phyloP scores from a whole-genome alignment of 805 yeast genomes.

The Nakazawaea anatomiae region DNA sequence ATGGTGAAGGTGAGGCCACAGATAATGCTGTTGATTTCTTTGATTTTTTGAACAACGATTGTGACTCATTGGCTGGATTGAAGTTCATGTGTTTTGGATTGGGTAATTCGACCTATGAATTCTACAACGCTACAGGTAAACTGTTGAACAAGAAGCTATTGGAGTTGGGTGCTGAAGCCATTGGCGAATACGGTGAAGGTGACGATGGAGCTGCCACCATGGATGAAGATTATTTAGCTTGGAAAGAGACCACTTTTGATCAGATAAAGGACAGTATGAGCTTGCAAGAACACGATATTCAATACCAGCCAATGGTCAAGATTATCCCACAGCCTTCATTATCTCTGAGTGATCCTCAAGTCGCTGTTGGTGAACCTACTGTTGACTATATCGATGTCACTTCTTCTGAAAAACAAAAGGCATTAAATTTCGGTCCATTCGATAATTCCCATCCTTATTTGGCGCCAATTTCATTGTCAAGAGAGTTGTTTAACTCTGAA shows the following conservation, averaged over 20 bases:
- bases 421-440: slow-evolving; percentile 61
- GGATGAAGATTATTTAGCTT: slow-evolving; percentile 89
- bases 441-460: slow-evolving; percentile 77
- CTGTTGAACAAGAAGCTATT: slow-evolving; percentile 46
- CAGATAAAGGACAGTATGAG: slow-evolving; percentile 55
- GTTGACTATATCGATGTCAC: slow-evolving; percentile 39
- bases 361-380: slow-evolving; percentile 81
- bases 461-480: slow-evolving; percentile 55
- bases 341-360: slow-evolving; percentile 26
- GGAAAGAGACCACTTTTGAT: slow-evolving; percentile 81
- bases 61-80: slow-evolving; percentile 48
- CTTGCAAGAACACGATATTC: slow-evolving; percentile 74
- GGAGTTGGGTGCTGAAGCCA: slow-evolving; percentile 62
- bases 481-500: slow-evolving; percentile 62
- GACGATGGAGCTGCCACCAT: slow-evolving; percentile 93
- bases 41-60: slow-evolving; percentile 58
- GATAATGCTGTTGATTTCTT: slow-evolving; percentile 85
- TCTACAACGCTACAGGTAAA: slow-evolving; percentile 78
- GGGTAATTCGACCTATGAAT: slow-evolving; percentile 93
- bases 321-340: slow-evolving; percentile 32
- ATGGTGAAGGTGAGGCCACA: slow-evolving; percentile 98
- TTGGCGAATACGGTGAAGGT: slow-evolving; percentile 84
- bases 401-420: slow-evolving; percentile 22
- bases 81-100: slow-evolving; percentile 80
- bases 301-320: slow-evolving; percentile 65